Evolutionary conservation across 2,329 filamentous ascomycete species (phyloP).

Genomic region (Chaetomium sp.): DNA sequence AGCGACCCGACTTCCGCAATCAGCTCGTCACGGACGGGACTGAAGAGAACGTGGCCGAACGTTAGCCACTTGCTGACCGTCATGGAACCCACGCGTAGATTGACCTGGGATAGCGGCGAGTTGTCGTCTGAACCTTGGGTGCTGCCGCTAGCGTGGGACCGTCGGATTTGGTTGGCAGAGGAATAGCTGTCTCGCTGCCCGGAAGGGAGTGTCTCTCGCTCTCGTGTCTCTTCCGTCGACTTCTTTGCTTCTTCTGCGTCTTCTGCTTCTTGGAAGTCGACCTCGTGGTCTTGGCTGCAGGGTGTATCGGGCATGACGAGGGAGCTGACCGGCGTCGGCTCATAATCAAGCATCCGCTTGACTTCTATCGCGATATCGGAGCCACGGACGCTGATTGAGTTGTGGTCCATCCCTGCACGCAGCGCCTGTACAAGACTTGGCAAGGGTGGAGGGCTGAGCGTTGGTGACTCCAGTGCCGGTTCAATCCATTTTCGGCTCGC

Average conservation of each 20-base stretch:
- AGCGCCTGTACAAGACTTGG: constrained; percentile 30
- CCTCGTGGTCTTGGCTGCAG: constrained; percentile 34
- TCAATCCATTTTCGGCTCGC: constrained; percentile 32
- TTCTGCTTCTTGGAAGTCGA: constrained; percentile 19
- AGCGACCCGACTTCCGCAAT: constrained; percentile 41
- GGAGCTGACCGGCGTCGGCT: constrained; percentile 38
- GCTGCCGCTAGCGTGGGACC: constrained; percentile 40
- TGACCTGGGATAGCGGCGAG: constrained; percentile 63
- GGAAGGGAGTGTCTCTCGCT: background rate
- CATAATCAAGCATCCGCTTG: constrained; percentile 40
- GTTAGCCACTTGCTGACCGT: constrained; percentile 85
- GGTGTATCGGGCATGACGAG: constrained; percentile 39
- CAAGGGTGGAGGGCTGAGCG: constrained; percentile 30
- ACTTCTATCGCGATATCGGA: constrained; percentile 49
- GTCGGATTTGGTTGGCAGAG: constrained; percentile 29
- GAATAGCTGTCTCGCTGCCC: constrained; percentile 10
- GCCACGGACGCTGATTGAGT: constrained; percentile 47
- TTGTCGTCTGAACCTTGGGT: constrained; percentile 48
- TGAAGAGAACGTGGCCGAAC: constrained; percentile 77
- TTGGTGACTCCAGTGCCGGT: constrained; percentile 42
- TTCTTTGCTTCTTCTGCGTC: constrained; percentile 8
- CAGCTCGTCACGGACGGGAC: constrained; percentile 68
- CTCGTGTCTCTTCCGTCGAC: too few relatives aligned
- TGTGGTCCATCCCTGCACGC: constrained; percentile 25
- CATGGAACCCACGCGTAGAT: constrained; percentile 71